Base-by-base conservation (phyloP, 2,329 filamentous ascomycete genomes). In the Didymella lethalis region DNA sequence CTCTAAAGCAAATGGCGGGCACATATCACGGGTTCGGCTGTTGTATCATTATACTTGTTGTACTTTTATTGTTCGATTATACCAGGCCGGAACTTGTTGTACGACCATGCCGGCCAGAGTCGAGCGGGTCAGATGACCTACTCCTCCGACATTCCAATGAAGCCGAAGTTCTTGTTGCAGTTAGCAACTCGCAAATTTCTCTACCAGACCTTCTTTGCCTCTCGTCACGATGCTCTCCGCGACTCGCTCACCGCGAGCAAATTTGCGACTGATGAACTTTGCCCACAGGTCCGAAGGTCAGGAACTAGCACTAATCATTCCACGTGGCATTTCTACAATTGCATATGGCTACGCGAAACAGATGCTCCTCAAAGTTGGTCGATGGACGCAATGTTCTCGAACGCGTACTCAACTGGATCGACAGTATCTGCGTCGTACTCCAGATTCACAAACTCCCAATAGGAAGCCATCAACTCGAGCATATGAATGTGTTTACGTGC, bases 1-100 rank as follows among this genome's bases (percentile, higher is more conserved):
- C 48, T 47, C 34, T 43, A 48, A 26, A 11, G 54, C 34, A 52
- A 43, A 48, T 11, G 41, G 29, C 34, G 54, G 34, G 48, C 41
- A 46, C 41, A 45, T 11, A 12, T 25, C 11, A n/a, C 7, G 46
- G 31, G 38, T 41, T 25, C 20, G 7, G 16, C n/a, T 57, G 40
- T 14, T 57, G 54, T 52, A 52, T 8, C 34, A 43, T 8, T 34
- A 43, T 57, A 45, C 25, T 25, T 29, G 14, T 38, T 45, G 40
- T 38, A 48, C 7, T 29, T 40, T 14, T 46, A 40, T 28, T 25
- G 26, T 32, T 32, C 20, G 11, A 44, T 4, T 10, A 43, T 16
- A 44, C 6, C 25, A 25, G 16, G 14, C 41, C 41, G 7, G 41
- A 10, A 26, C 20, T 23, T 44, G 41, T 44, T 16, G 41, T 44